Percentiles rank a stretch among this genome's conserved stretches.
Conservation (phyloP, 805 yeast species). For the Schwanniomyces occidentalis region DNA sequence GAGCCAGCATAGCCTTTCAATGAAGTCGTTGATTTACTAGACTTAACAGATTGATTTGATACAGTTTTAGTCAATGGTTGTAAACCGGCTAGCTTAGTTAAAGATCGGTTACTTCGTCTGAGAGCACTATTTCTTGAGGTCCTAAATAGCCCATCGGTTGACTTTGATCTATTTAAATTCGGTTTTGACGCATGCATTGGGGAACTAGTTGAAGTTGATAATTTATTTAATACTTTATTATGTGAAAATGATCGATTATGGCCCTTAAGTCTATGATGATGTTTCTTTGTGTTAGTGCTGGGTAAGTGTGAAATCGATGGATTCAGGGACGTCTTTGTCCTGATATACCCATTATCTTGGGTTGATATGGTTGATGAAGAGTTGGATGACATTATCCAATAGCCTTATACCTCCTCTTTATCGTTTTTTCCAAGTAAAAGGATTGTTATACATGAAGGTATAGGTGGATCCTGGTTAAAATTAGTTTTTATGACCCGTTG, state of each 20-base stretch:
- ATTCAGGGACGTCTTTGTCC: slow-evolving; percentile 2
- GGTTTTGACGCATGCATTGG: slow-evolving; percentile 21
- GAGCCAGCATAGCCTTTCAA: slow-evolving; percentile 27
- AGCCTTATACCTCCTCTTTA: not conserved
- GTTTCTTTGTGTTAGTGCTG: slow-evolving; percentile 3
- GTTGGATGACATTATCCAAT: slow-evolving; percentile 3
- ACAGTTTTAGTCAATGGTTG: slow-evolving; percentile 37
- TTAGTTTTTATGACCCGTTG: too few species aligned
- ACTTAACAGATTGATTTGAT: slow-evolving; percentile 29
- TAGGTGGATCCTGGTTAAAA: too few species aligned
- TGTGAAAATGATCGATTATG: slow-evolving; percentile 30
- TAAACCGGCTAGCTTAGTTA: slow-evolving; percentile 33
- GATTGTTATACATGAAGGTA: too few species aligned
- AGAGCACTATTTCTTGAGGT: slow-evolving; percentile 18
- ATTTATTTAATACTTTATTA: slow-evolving; percentile 20
- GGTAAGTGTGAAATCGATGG: slow-evolving; percentile 1
- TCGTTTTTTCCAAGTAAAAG: too few species aligned
- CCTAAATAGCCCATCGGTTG: slow-evolving; percentile 39
- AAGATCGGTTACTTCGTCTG: slow-evolving; percentile 37
- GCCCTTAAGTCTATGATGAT: slow-evolving; percentile 10
- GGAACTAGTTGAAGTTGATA: slow-evolving; percentile 7
- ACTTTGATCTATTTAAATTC: slow-evolving; percentile 36
- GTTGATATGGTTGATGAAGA: not conserved
- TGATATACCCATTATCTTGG: slow-evolving; percentile 2
- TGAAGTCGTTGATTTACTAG: slow-evolving; percentile 34